Conservation (phyloP, 352 stramenopile genomes). For the Peronospora destructor region DNA sequence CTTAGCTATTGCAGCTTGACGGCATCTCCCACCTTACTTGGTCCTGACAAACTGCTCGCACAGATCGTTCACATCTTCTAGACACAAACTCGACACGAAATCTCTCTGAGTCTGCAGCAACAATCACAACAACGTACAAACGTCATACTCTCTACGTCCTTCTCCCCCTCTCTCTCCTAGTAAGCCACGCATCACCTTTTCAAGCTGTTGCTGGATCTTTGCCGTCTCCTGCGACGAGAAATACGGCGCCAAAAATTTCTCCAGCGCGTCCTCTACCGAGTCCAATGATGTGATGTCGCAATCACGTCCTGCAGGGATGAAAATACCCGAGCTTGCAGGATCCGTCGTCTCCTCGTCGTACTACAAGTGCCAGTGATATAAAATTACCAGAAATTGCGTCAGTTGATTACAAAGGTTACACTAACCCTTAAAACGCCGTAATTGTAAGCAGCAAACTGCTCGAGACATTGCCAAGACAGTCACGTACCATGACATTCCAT, state of each 20-base stretch:
- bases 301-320: slow-evolving; percentile 16
- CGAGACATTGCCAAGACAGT: background rate
- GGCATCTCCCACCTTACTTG: slow-evolving; percentile 13
- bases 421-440: background rate
- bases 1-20: background rate
- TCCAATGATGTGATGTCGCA: slow-evolving; percentile 35
- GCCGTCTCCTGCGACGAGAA: slow-evolving; percentile 52
- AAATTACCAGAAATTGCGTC: background rate
- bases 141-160: background rate
- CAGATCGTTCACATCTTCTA: slow-evolving; percentile 68
- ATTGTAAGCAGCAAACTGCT: background rate
- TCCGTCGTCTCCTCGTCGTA: slow-evolving; percentile 21
- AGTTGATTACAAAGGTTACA: background rate
- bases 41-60: slow-evolving; percentile 54
- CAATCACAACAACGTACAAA: slow-evolving; percentile 2
- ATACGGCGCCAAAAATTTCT: slow-evolving; percentile 60
- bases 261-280: slow-evolving; percentile 37
- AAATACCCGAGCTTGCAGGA: slow-evolving; percentile 22
- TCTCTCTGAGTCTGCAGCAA: slow-evolving; percentile 34
- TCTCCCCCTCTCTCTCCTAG: background rate
- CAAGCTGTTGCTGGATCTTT: slow-evolving; percentile 54
- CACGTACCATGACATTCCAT: slow-evolving; percentile 66
- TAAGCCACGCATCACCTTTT: slow-evolving; percentile 34
- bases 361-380: slow-evolving; percentile 2
- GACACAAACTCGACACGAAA: slow-evolving; percentile 50